Base-by-base conservation (phyloP, 495 filamentous ascomycete species). In the Xylaria palmicola region DNA sequence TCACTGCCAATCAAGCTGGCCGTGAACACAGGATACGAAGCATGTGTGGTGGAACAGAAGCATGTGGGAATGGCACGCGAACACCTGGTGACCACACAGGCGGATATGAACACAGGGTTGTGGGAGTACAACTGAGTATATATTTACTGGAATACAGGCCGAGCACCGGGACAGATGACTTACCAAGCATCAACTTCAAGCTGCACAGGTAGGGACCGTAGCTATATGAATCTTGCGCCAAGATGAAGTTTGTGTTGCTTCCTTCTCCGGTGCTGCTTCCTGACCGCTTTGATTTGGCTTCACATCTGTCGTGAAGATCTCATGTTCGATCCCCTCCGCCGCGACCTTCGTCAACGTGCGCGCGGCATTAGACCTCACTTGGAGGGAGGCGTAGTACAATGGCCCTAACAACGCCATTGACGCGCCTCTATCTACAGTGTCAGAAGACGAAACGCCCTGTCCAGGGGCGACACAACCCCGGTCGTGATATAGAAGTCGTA, bases 311-410 rank as follows among this genome's bases (percentile, higher is more conserved):
- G 64, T 58, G 9, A 37, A 30, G 26, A 68, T 45, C 57, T 68
- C 67, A 9, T 60, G 54, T 55, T 41, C 53, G 26, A 65, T 62
- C 54, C 63, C 59, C 65, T 63, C 70, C 36, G 63, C 62, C 17
- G 63, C 61, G 24, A 72, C 52, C 47, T 48, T 63, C 4, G 55
- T 53, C 10, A 72, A 61, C 39, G 55, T 43, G n/a, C 47, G 44
- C 70, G 68, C n/a, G 70, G 68, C 15, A 68, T 62, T 12, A 67
- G 43, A 29, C 65, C 61, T 15, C 66, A 65, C 24, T 65, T 65
- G 3, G 62, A 49, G 32, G 70, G 58, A 41, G 56, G 45, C 30
- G 40, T n/a, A n/a, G n/a, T n/a, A n/a, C n/a, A n/a, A n/a, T n/a
- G n/a, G n/a, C n/a, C n/a, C n/a, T n/a, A n/a, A n/a, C 34, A 34